Evolutionary conservation across 805 yeast species (phyloP).

Genomic region (Suhomyces kilbournensis): DNA sequence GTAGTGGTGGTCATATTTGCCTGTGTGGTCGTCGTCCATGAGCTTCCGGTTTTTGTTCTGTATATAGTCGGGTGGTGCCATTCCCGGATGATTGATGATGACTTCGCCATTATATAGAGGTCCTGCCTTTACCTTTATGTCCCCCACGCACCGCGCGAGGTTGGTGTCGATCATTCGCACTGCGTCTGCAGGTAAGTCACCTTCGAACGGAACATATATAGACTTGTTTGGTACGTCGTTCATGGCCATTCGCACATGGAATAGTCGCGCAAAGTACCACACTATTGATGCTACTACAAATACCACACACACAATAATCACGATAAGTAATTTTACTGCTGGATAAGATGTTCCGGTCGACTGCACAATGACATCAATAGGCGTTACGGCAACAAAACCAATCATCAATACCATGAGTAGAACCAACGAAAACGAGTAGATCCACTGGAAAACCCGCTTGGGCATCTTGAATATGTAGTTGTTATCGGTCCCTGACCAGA

Average conservation of each 20-base stretch:
- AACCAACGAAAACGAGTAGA: slow-evolving; percentile 43
- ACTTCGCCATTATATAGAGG: slow-evolving; percentile 27
- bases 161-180: slow-evolving; percentile 22
- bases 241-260: slow-evolving; percentile 54
- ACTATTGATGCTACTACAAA: slow-evolving; percentile 50
- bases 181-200: slow-evolving; percentile 42
- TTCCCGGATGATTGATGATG: slow-evolving; percentile 39
- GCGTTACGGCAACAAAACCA: slow-evolving; percentile 67
- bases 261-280: slow-evolving; percentile 57
- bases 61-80: slow-evolving; percentile 41
- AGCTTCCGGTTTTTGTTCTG: slow-evolving; percentile 27
- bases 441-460: slow-evolving; percentile 33
- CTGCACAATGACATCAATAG: slow-evolving; percentile 72
- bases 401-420: slow-evolving; percentile 36
- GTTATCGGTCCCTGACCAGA: slow-evolving; percentile 2
- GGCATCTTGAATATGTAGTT: slow-evolving; percentile 13
- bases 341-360: slow-evolving; percentile 53
- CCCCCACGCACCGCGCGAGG: slow-evolving; percentile 25
- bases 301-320: slow-evolving; percentile 65
- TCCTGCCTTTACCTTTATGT: slow-evolving; percentile 32
- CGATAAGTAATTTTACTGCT: slow-evolving; percentile 78
- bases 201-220: slow-evolving; percentile 64
- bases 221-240: slow-evolving; percentile 68
- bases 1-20: slow-evolving; percentile 4
- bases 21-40: slow-evolving; percentile 9